phyloP scores from a whole-genome alignment of 164 flowering plant genomes.

The Berberis thunbergii region DNA sequence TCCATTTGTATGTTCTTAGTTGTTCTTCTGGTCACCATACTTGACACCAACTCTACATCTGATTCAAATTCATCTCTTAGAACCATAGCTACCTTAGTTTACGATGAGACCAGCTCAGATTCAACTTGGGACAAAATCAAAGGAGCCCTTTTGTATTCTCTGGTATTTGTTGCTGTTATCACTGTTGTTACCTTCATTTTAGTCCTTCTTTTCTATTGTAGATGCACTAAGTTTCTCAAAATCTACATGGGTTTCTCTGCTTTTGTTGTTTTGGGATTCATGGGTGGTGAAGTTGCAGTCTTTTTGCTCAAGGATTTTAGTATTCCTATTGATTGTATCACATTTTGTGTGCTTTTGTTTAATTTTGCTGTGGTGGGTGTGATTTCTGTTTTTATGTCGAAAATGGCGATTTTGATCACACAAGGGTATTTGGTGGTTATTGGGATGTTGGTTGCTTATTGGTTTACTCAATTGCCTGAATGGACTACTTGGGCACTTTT shows the following conservation, averaged over 20 bases:
- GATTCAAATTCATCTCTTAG: constrained; percentile 23
- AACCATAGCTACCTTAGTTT: constrained; percentile 49
- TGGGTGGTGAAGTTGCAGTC: constrained; percentile 76
- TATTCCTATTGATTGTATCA: constrained; percentile 59
- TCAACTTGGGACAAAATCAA: constrained; percentile 72
- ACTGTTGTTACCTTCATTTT: constrained; percentile 67
- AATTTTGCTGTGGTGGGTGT: constrained; percentile 85
- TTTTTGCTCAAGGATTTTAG: constrained; percentile 41
- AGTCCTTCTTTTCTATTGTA: constrained; percentile 72
- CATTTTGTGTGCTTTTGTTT: constrained; percentile 48
- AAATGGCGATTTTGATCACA: constrained; percentile 66
- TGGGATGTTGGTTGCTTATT: constrained; percentile 90
- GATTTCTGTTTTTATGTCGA: constrained; percentile 56
- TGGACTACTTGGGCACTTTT: constrained; percentile 97
- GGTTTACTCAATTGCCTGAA: constrained; percentile 89
- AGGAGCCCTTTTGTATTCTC: constrained; percentile 88
- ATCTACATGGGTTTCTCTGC: constrained; percentile 85
- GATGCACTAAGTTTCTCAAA: constrained; percentile 72
- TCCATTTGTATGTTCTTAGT: constrained; percentile 87
- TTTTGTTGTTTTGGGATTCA: constrained; percentile 65
- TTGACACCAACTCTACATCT: constrained; percentile 28
- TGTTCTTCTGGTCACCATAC: constrained; percentile 60
- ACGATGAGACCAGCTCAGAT: constrained; percentile 57
- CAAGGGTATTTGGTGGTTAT: constrained; percentile 85
- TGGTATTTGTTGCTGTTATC: constrained; percentile 70